These are phyloP conservation scores for Lentinula boryana DNA, from an alignment of 768 basidiomycete species.

Conservation along the genomic window DNA sequence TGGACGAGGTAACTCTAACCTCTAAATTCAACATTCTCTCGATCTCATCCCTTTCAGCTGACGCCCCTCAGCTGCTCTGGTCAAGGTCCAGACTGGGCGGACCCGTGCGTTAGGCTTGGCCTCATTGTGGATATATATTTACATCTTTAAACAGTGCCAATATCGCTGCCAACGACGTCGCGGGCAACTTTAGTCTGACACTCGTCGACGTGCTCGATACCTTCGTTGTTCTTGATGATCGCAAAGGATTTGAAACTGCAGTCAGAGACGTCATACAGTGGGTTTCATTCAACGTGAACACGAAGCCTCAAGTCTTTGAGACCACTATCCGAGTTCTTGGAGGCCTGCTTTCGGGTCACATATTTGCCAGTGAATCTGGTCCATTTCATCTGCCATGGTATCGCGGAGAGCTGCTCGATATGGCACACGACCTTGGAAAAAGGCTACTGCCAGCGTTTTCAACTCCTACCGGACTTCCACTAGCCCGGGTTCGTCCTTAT, in stretches of 20 bases:
- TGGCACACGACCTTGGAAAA: slow-evolving; percentile 85
- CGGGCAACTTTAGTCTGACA: slow-evolving; percentile 88
- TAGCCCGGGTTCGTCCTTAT: slow-evolving; percentile 62
- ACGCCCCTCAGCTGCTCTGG: slow-evolving; percentile 83
- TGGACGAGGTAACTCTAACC: slow-evolving; percentile 59
- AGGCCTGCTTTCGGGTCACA: slow-evolving; percentile 81
- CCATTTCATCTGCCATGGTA: slow-evolving; percentile 85
- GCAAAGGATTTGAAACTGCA: slow-evolving; percentile 74
- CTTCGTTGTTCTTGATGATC: slow-evolving; percentile 81
- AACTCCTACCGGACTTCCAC: slow-evolving; percentile 89
- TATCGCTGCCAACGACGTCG: slow-evolving; percentile 83
- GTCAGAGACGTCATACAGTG: slow-evolving; percentile 74
- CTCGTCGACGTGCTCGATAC: slow-evolving; percentile 83
- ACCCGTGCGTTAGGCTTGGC: slow-evolving; percentile 52
- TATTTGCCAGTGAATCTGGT: slow-evolving; percentile 61
- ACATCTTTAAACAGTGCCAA: slow-evolving; percentile 43
- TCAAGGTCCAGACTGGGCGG: slow-evolving; percentile 80
- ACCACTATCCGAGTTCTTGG: slow-evolving; percentile 93
- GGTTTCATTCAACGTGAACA: slow-evolving; percentile 91
- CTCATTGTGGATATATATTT: slow-evolving; percentile 3
- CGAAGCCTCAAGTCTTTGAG: slow-evolving; percentile 98
- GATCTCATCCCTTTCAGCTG: slow-evolving; percentile 40
- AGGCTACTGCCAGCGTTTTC: slow-evolving; percentile 87
- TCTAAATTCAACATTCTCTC: not conserved
- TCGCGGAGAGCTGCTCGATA: slow-evolving; percentile 62